Base-by-base conservation (phyloP, 768 basidiomycete genomes). In the Sporobolomyces phaffii region DNA sequence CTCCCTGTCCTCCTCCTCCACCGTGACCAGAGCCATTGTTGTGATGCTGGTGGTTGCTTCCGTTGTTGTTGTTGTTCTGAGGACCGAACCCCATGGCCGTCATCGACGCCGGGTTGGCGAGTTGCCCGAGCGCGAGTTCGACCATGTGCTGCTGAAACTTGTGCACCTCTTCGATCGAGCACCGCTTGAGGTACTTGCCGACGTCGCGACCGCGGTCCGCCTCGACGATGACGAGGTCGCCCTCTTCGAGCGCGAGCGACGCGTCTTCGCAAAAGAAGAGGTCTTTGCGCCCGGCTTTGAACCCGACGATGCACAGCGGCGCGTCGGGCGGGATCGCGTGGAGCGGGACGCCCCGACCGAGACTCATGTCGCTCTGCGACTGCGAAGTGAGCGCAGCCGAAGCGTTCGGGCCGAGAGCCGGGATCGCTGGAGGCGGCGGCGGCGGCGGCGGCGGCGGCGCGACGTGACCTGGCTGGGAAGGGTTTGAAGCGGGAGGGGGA, bases 211-310 rank as follows among this genome's bases (percentile, higher is more conserved):
- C 94, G 31, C 94, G 82, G 77, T 98, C 94, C 33, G 91, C 94
- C 78, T 98, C 94, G 22, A 98, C 94, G 69, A 97, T 91, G 68
- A 98, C 94, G 41, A 91, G 80, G 75, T 97, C 94, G 3, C 91
- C 94, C 26, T 88, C 85, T 9, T 85, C 83, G 67, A 97, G 85
- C 40, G 82, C 79, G 43, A 84, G 74, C 73, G 81, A 75, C 66
- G 82, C 81, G 74, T 93, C 89, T 1, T 86, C 87, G 68, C 87
- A 82, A 77, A 96, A 98, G 79, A 92, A 98, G 31, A 99, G 80
- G 77, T 98, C 94, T 69, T 91, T 91, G 44, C 94, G 85, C 0
- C 91, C 91, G 0, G 93, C 93, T 79, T 97, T 99, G 83, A 99
- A 99, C 77, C 96, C 89, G 73, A 97, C 88, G 73, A 97, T 93